These are phyloP conservation scores for Suillus discolor DNA, from an alignment of 768 basidiomycete species.

Conservation along the genomic window DNA sequence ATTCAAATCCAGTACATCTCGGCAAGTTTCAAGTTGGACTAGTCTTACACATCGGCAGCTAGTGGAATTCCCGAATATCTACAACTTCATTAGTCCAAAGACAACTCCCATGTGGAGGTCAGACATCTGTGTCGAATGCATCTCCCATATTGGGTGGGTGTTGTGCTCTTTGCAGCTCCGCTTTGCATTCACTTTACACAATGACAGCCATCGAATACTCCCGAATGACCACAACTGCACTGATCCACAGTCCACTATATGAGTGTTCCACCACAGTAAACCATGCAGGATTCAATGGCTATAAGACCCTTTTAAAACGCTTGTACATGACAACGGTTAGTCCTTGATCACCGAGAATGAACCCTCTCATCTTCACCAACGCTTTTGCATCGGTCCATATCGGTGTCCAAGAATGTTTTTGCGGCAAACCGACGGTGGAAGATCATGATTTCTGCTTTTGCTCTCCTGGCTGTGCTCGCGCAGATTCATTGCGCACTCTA, in stretches of 20 bases:
- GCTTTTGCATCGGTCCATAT: conserved; percentile 16
- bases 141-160: background rate
- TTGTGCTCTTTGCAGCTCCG: background rate
- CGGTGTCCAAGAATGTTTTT: conserved; percentile 22
- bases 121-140: background rate
- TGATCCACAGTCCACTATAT: background rate
- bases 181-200: background rate
- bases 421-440: conserved; percentile 24
- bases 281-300: background rate
- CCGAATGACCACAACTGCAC: background rate
- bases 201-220: background rate
- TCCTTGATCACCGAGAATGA: background rate
- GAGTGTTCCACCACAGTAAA: background rate
- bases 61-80: background rate
- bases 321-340: background rate
- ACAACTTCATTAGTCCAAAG: background rate
- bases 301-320: background rate
- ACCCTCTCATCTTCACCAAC: conserved; percentile 4
- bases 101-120: background rate
- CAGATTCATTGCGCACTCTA: conserved; percentile 30
- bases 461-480: conserved; percentile 28
- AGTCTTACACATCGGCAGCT: background rate
- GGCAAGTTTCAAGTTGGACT: background rate
- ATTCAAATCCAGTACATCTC: background rate
- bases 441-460: conserved; percentile 33